phyloP scores from a whole-genome alignment of 2,329 filamentous ascomycete species.

The Epichloe glyceriae region DNA sequence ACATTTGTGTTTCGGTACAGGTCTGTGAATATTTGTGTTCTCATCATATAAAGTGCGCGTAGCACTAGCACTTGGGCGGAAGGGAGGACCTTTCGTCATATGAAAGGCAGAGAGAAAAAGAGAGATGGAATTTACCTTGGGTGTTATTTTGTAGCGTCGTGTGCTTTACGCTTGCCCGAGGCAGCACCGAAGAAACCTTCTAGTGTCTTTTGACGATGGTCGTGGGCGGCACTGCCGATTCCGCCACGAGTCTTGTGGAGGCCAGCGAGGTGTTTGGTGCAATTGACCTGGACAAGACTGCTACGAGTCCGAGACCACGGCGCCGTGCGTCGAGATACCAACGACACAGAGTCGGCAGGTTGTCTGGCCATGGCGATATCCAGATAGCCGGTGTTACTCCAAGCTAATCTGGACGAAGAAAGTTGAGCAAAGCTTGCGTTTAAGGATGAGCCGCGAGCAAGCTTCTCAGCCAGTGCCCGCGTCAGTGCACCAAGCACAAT shows the following conservation, averaged over 20 bases:
- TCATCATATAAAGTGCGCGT: conserved; percentile 44
- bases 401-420: conserved; percentile 14
- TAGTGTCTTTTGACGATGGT: conserved; percentile 63
- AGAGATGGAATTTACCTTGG: conserved; percentile 25
- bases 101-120: background rate
- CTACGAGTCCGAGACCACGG: conserved; percentile 12
- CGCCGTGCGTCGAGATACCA: conserved; percentile 6
- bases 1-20: conserved; percentile 66
- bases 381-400: conserved; percentile 42
- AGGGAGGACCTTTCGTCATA: background rate
- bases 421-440: background rate
- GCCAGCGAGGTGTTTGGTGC: conserved; percentile 55
- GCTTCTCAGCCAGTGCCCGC: conserved; percentile 44
- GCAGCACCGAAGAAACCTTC: conserved; percentile 57
- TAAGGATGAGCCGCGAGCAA: conserved; percentile 17
- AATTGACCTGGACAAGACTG: conserved; percentile 39
- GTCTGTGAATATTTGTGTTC: conserved; percentile 61
- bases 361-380: conserved; percentile 17
- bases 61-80: conserved; percentile 3
- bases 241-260: conserved; percentile 72
- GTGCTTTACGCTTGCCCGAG: conserved; percentile 5
- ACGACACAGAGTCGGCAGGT: conserved; percentile 1
- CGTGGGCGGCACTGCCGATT: conserved; percentile 65
- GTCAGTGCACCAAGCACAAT: conserved; percentile 63
- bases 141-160: background rate